Conservation (phyloP, 805 yeast genomes). For the Brettanomyces naardenensis region DNA sequence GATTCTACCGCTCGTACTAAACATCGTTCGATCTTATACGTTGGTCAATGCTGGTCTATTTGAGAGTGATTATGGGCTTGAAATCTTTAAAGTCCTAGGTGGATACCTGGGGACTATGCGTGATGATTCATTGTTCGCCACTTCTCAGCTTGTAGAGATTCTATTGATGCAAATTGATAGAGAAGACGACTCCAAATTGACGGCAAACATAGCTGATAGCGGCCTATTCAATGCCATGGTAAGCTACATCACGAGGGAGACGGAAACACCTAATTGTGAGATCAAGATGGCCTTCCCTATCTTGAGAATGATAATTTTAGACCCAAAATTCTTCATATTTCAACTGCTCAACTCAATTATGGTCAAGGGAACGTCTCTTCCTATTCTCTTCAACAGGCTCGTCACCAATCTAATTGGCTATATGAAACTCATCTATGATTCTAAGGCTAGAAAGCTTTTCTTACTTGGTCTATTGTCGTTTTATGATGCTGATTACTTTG, state of each 20-base stretch:
- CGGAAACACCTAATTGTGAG: conserved; percentile 35
- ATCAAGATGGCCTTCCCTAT: conserved; percentile 29
- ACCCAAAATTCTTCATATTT: conserved; percentile 27
- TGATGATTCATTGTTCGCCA: conserved; percentile 57
- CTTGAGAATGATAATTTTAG: conserved; percentile 31
- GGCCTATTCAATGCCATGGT: conserved; percentile 38
- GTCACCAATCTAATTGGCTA: conserved; percentile 20
- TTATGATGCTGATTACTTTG: conserved; percentile 16
- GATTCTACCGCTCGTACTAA: conserved; percentile 54
- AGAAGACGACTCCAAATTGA: conserved; percentile 11
- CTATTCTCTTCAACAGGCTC: conserved; percentile 11
- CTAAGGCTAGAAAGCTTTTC: conserved; percentile 56
- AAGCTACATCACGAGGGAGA: conserved; percentile 33
- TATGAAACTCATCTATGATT: conserved; percentile 54
- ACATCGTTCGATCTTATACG: conserved; percentile 56
- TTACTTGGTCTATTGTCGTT: conserved; percentile 22
- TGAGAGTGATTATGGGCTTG: conserved; percentile 28
- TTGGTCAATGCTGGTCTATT: conserved; percentile 39
- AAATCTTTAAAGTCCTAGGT: conserved; percentile 41
- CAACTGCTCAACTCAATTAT: conserved; percentile 11
- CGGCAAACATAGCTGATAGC: conserved; percentile 29
- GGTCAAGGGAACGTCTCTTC: conserved; percentile 17
- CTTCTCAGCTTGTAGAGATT: conserved; percentile 48
- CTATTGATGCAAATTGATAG: conserved; percentile 28
- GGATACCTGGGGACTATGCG: conserved; percentile 53